Percentiles rank a stretch among this genome's conserved stretches.
These are phyloP conservation scores for Aureobasidium pullulans DNA, from an alignment of 2,329 filamentous ascomycete species.

Conservation along the genomic window DNA sequence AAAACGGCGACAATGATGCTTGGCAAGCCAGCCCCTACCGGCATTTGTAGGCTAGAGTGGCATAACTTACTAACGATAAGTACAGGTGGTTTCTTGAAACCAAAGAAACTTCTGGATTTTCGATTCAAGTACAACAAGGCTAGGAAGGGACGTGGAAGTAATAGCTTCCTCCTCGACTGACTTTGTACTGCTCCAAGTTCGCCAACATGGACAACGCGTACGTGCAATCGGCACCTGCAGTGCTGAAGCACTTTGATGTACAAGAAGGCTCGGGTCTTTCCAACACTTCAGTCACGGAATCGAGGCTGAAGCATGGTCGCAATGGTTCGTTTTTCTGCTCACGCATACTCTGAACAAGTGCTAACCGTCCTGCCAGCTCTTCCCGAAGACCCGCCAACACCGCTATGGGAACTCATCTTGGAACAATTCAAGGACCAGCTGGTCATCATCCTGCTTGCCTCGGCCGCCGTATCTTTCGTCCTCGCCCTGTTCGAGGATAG, in stretches of 20 bases:
- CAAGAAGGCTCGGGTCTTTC: conserved; percentile 27
- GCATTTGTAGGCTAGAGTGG: not conserved
- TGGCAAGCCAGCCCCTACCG: not conserved
- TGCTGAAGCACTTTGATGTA: conserved; percentile 31
- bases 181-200: not conserved
- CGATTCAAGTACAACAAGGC: not conserved
- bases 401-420: conserved; percentile 89
- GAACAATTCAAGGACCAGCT: conserved; percentile 99
- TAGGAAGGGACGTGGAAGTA: conserved; percentile 1
- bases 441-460: conserved; percentile 87
- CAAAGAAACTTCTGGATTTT: conserved; percentile 8
- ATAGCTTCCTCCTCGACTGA: not conserved
- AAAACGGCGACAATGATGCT: too few relatives aligned
- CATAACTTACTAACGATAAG: not conserved
- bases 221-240: conserved; percentile 26
- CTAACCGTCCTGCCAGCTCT: conserved; percentile 44
- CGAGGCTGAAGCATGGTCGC: conserved; percentile 28
- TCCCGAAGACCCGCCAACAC: conserved; percentile 88
- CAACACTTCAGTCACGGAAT: conserved; percentile 23
- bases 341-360: conserved; percentile 15
- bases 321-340: conserved; percentile 25
- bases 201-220: conserved; percentile 31
- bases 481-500: conserved; percentile 88
- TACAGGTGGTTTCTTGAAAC: not conserved
- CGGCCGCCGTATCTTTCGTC: conserved; percentile 86